A percentile compares a stretch with the other conserved stretches of the same genome.
phyloP scores from a whole-genome alignment of 169 alveolate species.

The Babesia gibsoni region DNA sequence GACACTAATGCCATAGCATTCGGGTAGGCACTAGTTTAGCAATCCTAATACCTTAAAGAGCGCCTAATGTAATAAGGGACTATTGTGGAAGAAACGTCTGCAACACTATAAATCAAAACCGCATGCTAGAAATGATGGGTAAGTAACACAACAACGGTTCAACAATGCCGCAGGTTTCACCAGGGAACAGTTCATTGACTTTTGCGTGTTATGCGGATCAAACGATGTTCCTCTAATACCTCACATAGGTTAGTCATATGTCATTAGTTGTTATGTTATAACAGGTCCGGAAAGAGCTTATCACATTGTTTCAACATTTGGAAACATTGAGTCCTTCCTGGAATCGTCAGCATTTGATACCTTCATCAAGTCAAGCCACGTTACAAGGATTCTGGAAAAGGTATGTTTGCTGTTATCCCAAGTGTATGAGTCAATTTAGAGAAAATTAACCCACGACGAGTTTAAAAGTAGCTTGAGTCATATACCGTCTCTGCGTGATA shows the following conservation, averaged over 20 bases:
- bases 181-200: conserved; percentile 52
- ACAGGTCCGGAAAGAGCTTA: conserved; percentile 57
- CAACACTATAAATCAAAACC: conserved; percentile 32
- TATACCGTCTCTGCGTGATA: neutral
- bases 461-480: conserved; percentile 5
- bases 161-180: conserved; percentile 6
- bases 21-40: conserved; percentile 8
- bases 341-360: conserved; percentile 15
- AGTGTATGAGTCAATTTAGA: neutral
- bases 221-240: conserved; percentile 39
- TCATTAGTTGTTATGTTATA: neutral
- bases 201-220: conserved; percentile 44
- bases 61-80: conserved; percentile 63
- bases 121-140: conserved; percentile 41
- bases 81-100: conserved; percentile 43
- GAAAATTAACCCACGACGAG: conserved; percentile 23
- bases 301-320: conserved; percentile 25
- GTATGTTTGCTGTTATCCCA: neutral
- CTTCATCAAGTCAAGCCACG: conserved; percentile 16
- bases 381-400: conserved; percentile 21
- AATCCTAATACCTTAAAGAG: conserved; percentile 1
- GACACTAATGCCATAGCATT: conserved; percentile 57
- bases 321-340: conserved; percentile 24
- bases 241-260: conserved; percentile 20
- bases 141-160: neutral